Evolutionary conservation across 1,284 basidiomycete genomes (phyloP).

Genomic region (Sanghuangporus sanghuang): DNA sequence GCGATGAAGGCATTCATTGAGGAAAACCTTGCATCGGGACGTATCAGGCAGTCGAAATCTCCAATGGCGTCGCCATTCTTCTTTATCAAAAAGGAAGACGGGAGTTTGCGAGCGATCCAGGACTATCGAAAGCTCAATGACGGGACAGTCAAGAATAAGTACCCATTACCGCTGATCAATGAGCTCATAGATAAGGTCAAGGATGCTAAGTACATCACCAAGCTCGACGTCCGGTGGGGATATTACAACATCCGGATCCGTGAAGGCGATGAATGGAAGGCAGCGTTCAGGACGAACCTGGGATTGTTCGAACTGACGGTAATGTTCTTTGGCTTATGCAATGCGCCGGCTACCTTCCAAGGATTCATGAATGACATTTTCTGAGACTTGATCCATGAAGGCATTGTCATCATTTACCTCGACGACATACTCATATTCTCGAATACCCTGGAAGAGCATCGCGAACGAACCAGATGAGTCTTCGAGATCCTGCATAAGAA

Average conservation of each 20-base stretch:
- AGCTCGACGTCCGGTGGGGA: too few species aligned
- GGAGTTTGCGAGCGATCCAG: not conserved
- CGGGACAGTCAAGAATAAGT: not conserved
- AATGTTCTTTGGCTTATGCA: constrained; percentile 34
- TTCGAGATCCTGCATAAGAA: too few species aligned
- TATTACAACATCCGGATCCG: too few species aligned
- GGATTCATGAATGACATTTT: constrained; percentile 9
- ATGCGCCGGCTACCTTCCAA: constrained; percentile 32
- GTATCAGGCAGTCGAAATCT: constrained; percentile 8
- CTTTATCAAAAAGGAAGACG: constrained; percentile 9
- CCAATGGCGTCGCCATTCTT: constrained; percentile 5
- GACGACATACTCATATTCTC: too few species aligned
- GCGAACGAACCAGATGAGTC: too few species aligned
- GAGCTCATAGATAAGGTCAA: too few species aligned
- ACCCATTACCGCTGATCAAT: not conserved
- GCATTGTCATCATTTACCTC: too few species aligned
- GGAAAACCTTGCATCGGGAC: not conserved
- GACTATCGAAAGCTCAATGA: not conserved
- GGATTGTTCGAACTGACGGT: constrained; percentile 29
- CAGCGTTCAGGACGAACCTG: constrained; percentile 25
- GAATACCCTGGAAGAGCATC: too few species aligned
- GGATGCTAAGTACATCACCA: too few species aligned
- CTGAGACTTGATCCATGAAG: too few species aligned
- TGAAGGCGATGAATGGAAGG: constrained; percentile 32
- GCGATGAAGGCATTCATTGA: too few species aligned